phyloP scores from a whole-genome alignment of 768 basidiomycete genomes.

The Suillus lakei region DNA sequence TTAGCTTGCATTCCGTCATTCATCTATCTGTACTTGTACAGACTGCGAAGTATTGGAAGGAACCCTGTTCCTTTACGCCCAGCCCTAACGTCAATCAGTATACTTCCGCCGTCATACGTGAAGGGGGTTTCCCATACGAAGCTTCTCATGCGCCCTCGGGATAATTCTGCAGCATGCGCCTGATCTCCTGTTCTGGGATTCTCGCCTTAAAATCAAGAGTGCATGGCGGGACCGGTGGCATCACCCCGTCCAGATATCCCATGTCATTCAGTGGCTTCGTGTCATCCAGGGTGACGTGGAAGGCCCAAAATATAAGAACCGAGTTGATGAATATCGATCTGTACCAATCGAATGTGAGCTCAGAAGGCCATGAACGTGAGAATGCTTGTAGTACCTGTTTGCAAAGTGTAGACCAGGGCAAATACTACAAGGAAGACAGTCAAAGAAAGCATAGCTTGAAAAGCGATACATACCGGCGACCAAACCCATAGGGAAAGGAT shows the following conservation, averaged over 20 bases:
- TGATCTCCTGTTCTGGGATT: constrained; percentile 9
- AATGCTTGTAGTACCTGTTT: constrained; percentile 34
- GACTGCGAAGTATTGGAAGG: too few relatives aligned
- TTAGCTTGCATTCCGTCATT: not conserved
- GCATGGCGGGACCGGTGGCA: constrained; percentile 48
- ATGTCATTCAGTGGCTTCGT: constrained; percentile 55
- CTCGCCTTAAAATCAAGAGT: constrained; percentile 55
- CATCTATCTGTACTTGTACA: not conserved
- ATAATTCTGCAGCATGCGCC: constrained; percentile 4
- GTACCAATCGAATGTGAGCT: constrained; percentile 12
- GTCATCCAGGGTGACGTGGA: constrained; percentile 53
- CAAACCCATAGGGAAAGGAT: constrained; percentile 54
- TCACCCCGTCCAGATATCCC: constrained; percentile 45
- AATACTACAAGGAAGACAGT: constrained; percentile 44
- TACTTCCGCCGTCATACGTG: too few relatives aligned
- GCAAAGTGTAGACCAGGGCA: constrained; percentile 64
- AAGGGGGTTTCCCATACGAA: too few relatives aligned
- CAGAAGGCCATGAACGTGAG: not conserved
- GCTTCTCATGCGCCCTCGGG: not conserved
- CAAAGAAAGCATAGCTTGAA: not conserved
- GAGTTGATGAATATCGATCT: constrained; percentile 64
- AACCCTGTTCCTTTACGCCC: too few relatives aligned
- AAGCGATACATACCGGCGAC: constrained; percentile 32
- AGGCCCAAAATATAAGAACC: constrained; percentile 64
- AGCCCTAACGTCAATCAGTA: too few relatives aligned